Percentiles rank a stretch among this genome's conserved stretches.
phyloP scores from a whole-genome alignment of 768 basidiomycete genomes.

The Tricholoma sp. region DNA sequence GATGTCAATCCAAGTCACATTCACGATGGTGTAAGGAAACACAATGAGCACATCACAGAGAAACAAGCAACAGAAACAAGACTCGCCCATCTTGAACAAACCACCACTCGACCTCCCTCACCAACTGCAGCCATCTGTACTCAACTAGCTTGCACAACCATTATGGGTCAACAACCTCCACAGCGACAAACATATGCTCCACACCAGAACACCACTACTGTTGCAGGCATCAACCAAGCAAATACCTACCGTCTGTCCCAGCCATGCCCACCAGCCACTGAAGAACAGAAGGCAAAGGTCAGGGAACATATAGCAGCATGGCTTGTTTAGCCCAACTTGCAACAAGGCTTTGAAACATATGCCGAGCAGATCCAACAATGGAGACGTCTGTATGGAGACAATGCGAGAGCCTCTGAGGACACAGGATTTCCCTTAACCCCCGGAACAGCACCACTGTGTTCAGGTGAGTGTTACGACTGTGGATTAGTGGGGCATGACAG shows the following conservation, averaged over 20 bases:
- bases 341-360: not conserved
- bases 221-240: not conserved
- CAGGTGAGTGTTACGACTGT: not conserved
- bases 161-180: not conserved
- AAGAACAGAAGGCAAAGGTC: not conserved
- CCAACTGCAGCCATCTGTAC: not conserved
- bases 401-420: not conserved
- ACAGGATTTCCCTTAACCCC: not conserved
- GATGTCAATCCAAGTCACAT: not conserved
- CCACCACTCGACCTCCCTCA: not conserved
- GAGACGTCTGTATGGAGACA: not conserved
- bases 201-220: not conserved
- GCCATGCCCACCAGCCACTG: not conserved
- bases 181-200: not conserved
- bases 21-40: not conserved
- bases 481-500: not conserved
- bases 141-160: not conserved
- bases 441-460: not conserved
- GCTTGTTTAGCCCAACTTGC: not conserved
- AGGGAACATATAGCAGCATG: not conserved
- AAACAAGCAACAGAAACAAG: not conserved
- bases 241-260: not conserved
- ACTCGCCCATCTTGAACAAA: not conserved
- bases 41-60: not conserved
- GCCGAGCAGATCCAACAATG: not conserved